Percentiles rank a stretch among this genome's conserved stretches.
phyloP scores from a whole-genome alignment of 192 early-diverging fungal genomes.

The Backusella mclennaniae region DNA sequence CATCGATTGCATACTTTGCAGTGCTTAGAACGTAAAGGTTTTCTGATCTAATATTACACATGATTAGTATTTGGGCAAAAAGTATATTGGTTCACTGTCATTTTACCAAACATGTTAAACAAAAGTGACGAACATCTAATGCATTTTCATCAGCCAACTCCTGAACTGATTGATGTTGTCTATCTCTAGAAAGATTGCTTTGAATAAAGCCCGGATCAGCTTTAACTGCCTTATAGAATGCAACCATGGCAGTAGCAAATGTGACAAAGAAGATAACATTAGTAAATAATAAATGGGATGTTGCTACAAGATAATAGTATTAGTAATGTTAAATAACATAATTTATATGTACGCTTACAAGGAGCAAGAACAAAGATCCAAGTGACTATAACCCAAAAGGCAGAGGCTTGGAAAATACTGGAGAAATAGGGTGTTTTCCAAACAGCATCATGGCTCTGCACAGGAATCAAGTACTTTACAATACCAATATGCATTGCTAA shows the following conservation, averaged over 20 bases:
- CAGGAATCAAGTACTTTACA: conserved; percentile 54
- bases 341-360: conserved; percentile 37
- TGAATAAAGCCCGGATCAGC: conserved; percentile 81
- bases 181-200: conserved; percentile 42
- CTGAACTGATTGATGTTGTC: conserved; percentile 50
- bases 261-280: conserved; percentile 68
- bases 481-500: conserved; percentile 57
- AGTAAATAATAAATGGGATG: conserved; percentile 53
- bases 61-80: neutral
- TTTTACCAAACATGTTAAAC: conserved; percentile 76
- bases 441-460: conserved; percentile 52
- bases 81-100: neutral
- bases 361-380: conserved; percentile 71
- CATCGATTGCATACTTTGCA: conserved; percentile 92
- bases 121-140: conserved; percentile 81
- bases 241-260: conserved; percentile 64
- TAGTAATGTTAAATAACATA: neutral
- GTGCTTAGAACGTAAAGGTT: conserved; percentile 92
- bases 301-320: conserved; percentile 42
- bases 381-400: conserved; percentile 65
- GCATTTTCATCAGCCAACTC: conserved; percentile 65
- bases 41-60: conserved; percentile 50
- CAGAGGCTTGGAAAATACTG: conserved; percentile 83
- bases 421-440: conserved; percentile 81
- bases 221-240: conserved; percentile 72